phyloP scores from a whole-genome alignment of 805 yeast genomes.

The Sungouiozyma ichnusensis region DNA sequence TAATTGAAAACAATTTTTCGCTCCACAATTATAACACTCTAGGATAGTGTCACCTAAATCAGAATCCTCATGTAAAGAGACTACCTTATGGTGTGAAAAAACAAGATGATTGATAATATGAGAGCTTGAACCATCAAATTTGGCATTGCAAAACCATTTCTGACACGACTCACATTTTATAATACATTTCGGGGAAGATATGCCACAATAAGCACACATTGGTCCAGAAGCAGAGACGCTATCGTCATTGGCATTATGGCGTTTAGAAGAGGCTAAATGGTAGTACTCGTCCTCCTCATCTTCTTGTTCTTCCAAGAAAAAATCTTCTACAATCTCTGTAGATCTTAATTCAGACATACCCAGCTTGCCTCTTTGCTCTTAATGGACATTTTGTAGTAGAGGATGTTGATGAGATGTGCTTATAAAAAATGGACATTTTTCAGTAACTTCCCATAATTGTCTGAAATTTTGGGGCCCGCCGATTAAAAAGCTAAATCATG shows the following conservation, averaged over 20 bases:
- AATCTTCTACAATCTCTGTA: background rate
- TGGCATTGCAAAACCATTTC: slow-evolving; percentile 86
- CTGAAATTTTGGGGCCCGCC: too few relatives aligned
- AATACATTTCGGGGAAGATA: slow-evolving; percentile 51
- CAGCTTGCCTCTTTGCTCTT: background rate
- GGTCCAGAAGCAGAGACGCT: slow-evolving; percentile 16
- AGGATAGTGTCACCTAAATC: slow-evolving; percentile 78
- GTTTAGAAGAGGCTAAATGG: background rate
- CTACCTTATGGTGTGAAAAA: slow-evolving; percentile 62
- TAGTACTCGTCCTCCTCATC: background rate
- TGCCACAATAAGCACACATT: slow-evolving; percentile 59
- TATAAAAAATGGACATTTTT: too few relatives aligned
- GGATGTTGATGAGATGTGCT: too few relatives aligned
- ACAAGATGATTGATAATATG: slow-evolving; percentile 84
- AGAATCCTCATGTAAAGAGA: slow-evolving; percentile 66
- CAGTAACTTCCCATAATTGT: too few relatives aligned
- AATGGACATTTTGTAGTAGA: too few relatives aligned
- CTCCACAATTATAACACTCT: slow-evolving; percentile 89
- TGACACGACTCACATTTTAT: slow-evolving; percentile 68
- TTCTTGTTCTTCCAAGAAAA: slow-evolving; percentile 1
- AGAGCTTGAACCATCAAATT: slow-evolving; percentile 47
- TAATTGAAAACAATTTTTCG: slow-evolving; percentile 62
- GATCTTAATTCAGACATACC: background rate
- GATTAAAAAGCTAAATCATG: too few relatives aligned
- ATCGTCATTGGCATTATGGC: slow-evolving; percentile 24